Base-by-base conservation (phyloP, 306 rosid species). In the Cucurbita argyrosperma region DNA sequence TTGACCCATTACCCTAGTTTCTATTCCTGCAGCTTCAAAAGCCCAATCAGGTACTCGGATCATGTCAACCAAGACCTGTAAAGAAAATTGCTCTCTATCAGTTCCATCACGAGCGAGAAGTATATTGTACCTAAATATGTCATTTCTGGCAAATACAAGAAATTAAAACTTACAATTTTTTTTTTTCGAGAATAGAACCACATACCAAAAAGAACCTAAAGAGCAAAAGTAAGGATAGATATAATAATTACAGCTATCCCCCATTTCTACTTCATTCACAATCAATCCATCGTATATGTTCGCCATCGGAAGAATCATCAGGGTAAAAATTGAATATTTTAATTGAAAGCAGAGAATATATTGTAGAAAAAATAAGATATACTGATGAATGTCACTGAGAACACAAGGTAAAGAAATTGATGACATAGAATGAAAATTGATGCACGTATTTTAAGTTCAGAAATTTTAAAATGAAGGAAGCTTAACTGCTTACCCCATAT, bases 21-120 rank as follows among this genome's bases (percentile, higher is more conserved):
- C 99, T 86, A 85, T 96, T 78, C 99, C 97, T 4, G 99, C 99
- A 69, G 96, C 96, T 84, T 94, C 99, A 85, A 91, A 91, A 75
- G 99, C 96, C 97, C 97, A 94, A 77, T 91, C 99, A 58, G 99
- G 99, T 75, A 94, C 99, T 49, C 97, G 95, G 75, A 94, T 79
- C 99, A 94, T 88, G 86, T 94, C 99, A 81, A 94, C 90, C 75
- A 94, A 66, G 78, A 94, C 85, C 99, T 94, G 76, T 69, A 61
- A 85, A 10, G 23, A 64, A 73, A 26, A 21, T 10, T 37, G 59
- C 35, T 15, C 74, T 7, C 57, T 8, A 8, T 69, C 59, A 70
- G 45, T 70, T 35, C 35, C 30, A 35, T 70, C 45, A 26, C 45
- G 59, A 8, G 59, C 74, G 50, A 38, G 35, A 70, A 68, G 4